Percentiles rank a stretch among this genome's conserved stretches.
These are phyloP conservation scores for Oryza punctata DNA, from an alignment of 176 grass and related monocot species.

Conservation along the genomic window DNA sequence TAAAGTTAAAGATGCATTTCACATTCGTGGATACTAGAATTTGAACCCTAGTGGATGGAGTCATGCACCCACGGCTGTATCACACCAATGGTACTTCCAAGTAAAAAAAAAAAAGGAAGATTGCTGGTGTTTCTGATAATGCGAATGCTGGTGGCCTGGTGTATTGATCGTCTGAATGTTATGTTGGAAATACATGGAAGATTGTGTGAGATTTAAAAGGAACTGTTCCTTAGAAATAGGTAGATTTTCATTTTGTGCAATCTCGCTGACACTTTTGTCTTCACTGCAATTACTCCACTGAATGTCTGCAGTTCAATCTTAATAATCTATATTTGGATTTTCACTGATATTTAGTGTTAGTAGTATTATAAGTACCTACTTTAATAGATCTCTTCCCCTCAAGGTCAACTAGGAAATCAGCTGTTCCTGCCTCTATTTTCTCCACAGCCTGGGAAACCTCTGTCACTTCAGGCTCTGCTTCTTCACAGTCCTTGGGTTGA, in stretches of 20 bases:
- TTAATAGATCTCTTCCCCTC: constrained; percentile 89
- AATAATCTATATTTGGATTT: neutral
- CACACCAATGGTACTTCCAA: no score
- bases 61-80: no score
- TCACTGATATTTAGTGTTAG: neutral
- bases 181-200: no score
- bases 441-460: neutral
- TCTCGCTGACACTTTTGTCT: neutral
- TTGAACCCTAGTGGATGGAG: no score
- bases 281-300: neutral
- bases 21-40: no score
- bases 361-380: constrained; percentile 28
- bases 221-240: neutral
- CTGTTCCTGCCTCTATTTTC: constrained; percentile 72
- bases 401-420: constrained; percentile 67
- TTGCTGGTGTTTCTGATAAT: no score
- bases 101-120: no score
- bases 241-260: neutral
- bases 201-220: no score
- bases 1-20: no score
- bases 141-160: no score
- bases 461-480: constrained; percentile 21
- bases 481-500: constrained; percentile 42
- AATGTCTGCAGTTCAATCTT: neutral
- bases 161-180: no score